Evolutionary conservation across 305 asterid species (phyloP).

Genomic region (Fraxinus sp.): DNA sequence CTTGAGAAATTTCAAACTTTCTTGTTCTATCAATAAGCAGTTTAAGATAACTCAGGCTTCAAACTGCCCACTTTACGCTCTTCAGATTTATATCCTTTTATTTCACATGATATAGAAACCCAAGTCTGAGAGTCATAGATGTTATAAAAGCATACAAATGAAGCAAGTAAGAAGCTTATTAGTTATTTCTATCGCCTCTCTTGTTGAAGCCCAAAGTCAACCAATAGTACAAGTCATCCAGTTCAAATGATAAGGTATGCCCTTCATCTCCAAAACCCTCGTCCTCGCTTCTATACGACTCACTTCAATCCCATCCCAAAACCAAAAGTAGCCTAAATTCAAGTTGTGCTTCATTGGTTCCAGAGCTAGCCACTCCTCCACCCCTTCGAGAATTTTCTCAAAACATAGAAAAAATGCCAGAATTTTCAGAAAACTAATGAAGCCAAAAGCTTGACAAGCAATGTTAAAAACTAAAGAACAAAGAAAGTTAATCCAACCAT

Average conservation of each 20-base stretch:
- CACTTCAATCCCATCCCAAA: neutral
- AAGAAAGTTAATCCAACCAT: neutral
- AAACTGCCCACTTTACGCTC: neutral
- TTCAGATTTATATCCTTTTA: neutral
- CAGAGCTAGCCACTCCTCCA: neutral
- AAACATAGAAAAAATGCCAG: neutral
- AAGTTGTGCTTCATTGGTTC: neutral
- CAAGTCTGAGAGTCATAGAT: neutral
- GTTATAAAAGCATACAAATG: neutral
- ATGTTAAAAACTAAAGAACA: neutral
- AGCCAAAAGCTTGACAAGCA: neutral
- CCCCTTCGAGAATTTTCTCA: neutral
- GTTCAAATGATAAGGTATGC: neutral
- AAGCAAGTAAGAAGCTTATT: neutral
- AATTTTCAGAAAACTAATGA: neutral
- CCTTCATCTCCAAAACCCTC: neutral
- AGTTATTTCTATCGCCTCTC: neutral
- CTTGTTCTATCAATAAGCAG: neutral
- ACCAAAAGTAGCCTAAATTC: neutral
- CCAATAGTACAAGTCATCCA: neutral
- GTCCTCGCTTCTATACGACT: neutral
- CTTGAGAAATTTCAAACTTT: neutral
- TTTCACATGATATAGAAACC: neutral
- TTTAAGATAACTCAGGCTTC: neutral
- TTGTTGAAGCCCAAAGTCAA: neutral